Conservation (phyloP, 441 rosid species). For the Erodium trifolium region DNA sequence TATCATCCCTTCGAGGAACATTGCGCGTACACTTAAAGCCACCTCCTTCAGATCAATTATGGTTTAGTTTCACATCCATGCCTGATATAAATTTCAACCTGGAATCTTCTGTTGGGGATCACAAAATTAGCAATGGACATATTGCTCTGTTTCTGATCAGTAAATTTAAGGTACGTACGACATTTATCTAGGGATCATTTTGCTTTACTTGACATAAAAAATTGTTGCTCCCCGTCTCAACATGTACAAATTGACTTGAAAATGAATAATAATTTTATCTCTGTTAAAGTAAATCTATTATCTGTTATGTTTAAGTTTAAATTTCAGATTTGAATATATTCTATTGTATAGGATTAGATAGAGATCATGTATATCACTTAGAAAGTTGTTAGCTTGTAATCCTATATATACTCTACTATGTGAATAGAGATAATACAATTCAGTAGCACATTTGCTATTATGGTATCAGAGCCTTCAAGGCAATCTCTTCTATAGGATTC, state of each 20-base stretch:
- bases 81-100: constrained; percentile 75
- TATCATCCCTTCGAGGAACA: constrained; percentile 77
- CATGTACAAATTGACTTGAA: not conserved
- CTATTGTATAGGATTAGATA: too few relatives aligned
- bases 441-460: too few relatives aligned
- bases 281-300: too few relatives aligned
- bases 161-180: constrained; percentile 66
- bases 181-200: not conserved
- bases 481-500: too few relatives aligned
- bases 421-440: too few relatives aligned
- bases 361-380: too few relatives aligned
- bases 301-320: too few relatives aligned
- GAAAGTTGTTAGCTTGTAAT: too few relatives aligned
- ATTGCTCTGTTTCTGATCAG: constrained; percentile 61
- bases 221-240: not conserved
- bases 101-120: constrained; percentile 82
- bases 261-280: not conserved
- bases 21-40: constrained; percentile 70
- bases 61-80: constrained; percentile 86
- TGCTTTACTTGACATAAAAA: not conserved
- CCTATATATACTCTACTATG: too few relatives aligned
- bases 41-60: constrained; percentile 90
- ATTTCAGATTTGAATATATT: too few relatives aligned
- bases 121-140: constrained; percentile 61
- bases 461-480: too few relatives aligned